Base-by-base conservation (phyloP, 2,329 filamentous ascomycete genomes). In the Xylariaceae sp. region DNA sequence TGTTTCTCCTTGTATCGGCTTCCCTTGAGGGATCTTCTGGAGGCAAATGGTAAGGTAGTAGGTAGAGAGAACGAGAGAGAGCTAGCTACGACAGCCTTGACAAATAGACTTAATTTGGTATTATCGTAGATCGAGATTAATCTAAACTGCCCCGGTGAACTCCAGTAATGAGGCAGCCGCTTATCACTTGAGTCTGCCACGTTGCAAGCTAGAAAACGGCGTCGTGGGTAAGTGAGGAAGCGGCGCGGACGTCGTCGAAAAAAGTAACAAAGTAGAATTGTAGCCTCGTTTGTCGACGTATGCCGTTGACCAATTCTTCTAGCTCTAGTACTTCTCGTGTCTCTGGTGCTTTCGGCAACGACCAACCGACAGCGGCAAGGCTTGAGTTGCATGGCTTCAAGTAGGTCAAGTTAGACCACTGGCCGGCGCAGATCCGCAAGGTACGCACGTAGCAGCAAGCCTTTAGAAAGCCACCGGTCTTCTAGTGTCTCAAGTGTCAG, bases 401-500 rank as follows among this genome's bases (percentile, higher is more conserved):
- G 60, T 61, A 62, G 60, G 60, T 50, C 41, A 57, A 45, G 41
- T 43, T 52, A 33, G 27, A 23, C 58, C 18, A 43, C 57, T 50
- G 63, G 45, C 54, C 50, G 57, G 61, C 61, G 57, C 58, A 46
- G 55, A 60, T 60, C 57, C 61, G 61, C 62, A 61, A 65, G 62
- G 60, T 69, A 68, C 66, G 67, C 59, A 63, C 66, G 66, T 69
- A 68, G 54, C 41, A 59, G 55, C 43, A 59, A 60, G 63, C 63
- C 57, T 57, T 61, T 59, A 55, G 46, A 60, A 41, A 68, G 66
- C 64, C 66, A 68, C 59, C 44, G 59, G 58, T 65, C 57, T 60
- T 53, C 13, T 24, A 39, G 53, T 67, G 65, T 67, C 60, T 67
- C 58, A 65, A 53, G 36, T 41, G 55, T 44, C 20, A 37, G 46